Conservation (phyloP, 1,139 yeast species). For the Zygoascus sp. region DNA sequence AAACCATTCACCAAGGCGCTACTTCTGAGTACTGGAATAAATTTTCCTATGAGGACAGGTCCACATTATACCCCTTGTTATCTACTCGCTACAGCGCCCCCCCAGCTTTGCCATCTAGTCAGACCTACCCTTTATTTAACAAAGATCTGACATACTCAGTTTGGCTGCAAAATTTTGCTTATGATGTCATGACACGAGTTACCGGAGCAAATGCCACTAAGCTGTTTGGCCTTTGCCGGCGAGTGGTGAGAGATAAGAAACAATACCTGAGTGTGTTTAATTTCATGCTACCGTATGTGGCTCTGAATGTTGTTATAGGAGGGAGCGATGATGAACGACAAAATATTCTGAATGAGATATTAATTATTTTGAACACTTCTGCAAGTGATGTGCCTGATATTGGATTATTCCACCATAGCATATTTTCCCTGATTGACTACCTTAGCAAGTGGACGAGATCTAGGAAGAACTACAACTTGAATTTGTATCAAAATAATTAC, state of each 20-base stretch:
- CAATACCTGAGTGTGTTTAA: constrained; percentile 68
- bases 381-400: constrained; percentile 43
- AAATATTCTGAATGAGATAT: constrained; percentile 54
- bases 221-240: constrained; percentile 62
- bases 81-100: constrained; percentile 66
- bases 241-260: constrained; percentile 52
- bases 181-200: constrained; percentile 54
- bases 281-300: constrained; percentile 74
- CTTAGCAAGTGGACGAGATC: constrained; percentile 69
- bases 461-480: constrained; percentile 24
- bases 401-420: constrained; percentile 61
- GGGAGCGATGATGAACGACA: constrained; percentile 44
- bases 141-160: constrained; percentile 39
- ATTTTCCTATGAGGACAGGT: constrained; percentile 63
- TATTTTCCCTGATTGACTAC: constrained; percentile 78
- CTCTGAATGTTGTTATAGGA: constrained; percentile 59
- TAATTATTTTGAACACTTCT: constrained; percentile 49
- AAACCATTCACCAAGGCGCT: constrained; percentile 10
- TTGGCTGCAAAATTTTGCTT: constrained; percentile 71
- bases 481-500: constrained; percentile 12
- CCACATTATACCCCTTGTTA: constrained; percentile 71
- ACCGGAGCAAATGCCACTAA: constrained; percentile 41
- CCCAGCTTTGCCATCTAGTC: constrained; percentile 29
- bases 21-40: constrained; percentile 48
- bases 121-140: constrained; percentile 49